Evolutionary conservation across 305 asterid genomes (phyloP), one percentile per base, ranked within the genome.

Genomic region (Solanum hybrid): DNA sequence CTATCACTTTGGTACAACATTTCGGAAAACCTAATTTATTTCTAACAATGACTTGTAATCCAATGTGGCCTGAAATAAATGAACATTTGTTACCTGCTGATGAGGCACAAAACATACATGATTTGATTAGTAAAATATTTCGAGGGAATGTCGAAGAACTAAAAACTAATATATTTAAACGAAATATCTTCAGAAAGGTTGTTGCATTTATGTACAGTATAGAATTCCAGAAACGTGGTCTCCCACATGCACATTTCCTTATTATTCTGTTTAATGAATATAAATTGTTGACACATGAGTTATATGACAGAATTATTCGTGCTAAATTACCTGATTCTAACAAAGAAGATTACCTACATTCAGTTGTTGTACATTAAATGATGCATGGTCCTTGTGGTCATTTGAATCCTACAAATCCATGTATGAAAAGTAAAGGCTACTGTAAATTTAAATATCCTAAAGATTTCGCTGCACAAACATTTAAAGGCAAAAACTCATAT

Each of bases 391-490:
- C 75, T n/a, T 68, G 29, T 68, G 75, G 75, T 68, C 8, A 9
- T n/a, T n/a, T 68, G 5, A 68, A 68, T 68, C 75, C 29, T 6
- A 8, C 29, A 68, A 68, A 68, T n/a, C 26, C 75, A 68, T 68
- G 29, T n/a, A 68, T n/a, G 29, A 68, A n/a, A 68, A 68, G 11
- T 22, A 68, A n/a, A 68, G 14, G 75, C 1, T 8, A 9, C 1
- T n/a, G 6, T 9, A 68, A 68, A n/a, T 22, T 8, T 10, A n/a
- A 68, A n/a, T 68, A n/a, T n/a, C 29, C 75, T 8, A 22, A 68
- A n/a, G 13, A 9, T 10, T 68, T 65, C 2, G 6, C 0, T 22
- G 6, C 3, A 3, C 6, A 0, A 65, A 65, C 13, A n/a, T 7
- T 3, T 0, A n/a, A 65, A 65, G 13, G 29, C 1, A 61, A 61